These are phyloP conservation scores for Leishmania aethiopica DNA, from an alignment of 208 protist species.

Conservation along the genomic window DNA sequence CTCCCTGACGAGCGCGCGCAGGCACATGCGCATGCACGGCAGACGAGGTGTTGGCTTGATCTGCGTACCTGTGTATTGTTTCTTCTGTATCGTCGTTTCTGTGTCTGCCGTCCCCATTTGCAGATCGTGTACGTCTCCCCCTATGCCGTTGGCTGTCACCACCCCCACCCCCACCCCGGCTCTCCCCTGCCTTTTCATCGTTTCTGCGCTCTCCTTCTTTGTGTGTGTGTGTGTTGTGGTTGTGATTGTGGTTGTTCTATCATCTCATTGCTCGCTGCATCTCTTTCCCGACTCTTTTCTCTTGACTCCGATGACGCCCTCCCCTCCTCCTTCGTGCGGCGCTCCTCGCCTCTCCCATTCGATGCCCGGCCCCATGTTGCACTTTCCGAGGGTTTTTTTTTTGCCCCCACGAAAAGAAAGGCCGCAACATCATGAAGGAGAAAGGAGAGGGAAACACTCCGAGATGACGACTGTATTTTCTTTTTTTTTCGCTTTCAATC, in stretches of 20 bases:
- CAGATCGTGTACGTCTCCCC: background rate
- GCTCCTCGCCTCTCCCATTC: background rate
- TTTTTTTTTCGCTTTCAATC: background rate
- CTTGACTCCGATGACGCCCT: background rate
- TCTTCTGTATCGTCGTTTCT: background rate
- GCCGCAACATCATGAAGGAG: background rate
- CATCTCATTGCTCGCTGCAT: background rate
- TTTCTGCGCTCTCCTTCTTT: background rate
- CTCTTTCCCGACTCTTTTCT: background rate
- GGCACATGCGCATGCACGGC: background rate
- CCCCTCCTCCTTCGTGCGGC: background rate
- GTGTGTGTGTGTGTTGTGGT: background rate
- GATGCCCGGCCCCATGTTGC: background rate
- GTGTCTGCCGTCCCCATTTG: background rate
- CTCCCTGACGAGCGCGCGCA: no score
- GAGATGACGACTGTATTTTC: background rate
- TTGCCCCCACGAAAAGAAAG: no score
- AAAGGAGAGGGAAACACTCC: background rate
- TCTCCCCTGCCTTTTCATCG: background rate
- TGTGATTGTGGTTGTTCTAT: background rate
- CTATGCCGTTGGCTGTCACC: background rate
- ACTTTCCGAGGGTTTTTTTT: no score
- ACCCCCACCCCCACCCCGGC: background rate
- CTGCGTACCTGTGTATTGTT: background rate
- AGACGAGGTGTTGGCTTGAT: background rate